Evolutionary conservation across 116 monocot genomes (phyloP).

Genomic region (Iris pallida): DNA sequence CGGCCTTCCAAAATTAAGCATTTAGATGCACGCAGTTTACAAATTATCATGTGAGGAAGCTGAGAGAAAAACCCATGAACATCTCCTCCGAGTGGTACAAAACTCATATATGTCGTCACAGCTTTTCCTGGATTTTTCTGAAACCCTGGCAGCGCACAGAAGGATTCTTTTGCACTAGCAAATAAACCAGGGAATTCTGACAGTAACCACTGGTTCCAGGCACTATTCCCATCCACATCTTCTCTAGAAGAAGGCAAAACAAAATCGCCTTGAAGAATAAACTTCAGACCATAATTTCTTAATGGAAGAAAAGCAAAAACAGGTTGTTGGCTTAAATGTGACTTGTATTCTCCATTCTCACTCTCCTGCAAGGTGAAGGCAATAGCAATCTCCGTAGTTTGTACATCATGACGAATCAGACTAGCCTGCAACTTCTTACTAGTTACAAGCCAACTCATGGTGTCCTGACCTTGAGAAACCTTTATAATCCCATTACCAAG

Average conservation of each 20-base stretch:
- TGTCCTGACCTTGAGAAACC: slow-evolving; percentile 63
- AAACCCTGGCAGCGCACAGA: slow-evolving; percentile 72
- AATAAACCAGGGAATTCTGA: slow-evolving; percentile 76
- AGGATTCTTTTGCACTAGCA: slow-evolving; percentile 57
- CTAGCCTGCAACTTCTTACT: slow-evolving; percentile 43
- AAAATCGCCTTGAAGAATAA: slow-evolving; percentile 96
- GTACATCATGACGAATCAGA: slow-evolving; percentile 51
- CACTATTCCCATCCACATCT: slow-evolving; percentile 85
- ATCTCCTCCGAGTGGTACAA: slow-evolving; percentile 80
- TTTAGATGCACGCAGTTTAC: slow-evolving; percentile 63
- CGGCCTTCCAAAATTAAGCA: slow-evolving; percentile 77
- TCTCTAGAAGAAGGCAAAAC: slow-evolving; percentile 92
- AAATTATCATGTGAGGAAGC: slow-evolving; percentile 87
- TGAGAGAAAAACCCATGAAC: slow-evolving; percentile 91
- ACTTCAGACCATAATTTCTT: slow-evolving; percentile 79
- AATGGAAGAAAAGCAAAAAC: slow-evolving; percentile 95
- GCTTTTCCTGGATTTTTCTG: slow-evolving; percentile 57
- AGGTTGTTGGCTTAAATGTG: slow-evolving; percentile 62
- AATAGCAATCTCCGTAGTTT: slow-evolving; percentile 74
- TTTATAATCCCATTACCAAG: slow-evolving; percentile 67
- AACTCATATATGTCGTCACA: slow-evolving; percentile 79
- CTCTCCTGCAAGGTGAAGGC: slow-evolving; percentile 77
- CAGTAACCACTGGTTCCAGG: slow-evolving; percentile 97
- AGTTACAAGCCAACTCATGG: slow-evolving; percentile 79
- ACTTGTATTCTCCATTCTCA: slow-evolving; percentile 46